Conservation (phyloP, 768 basidiomycete species). For the Pholiota conissans region DNA sequence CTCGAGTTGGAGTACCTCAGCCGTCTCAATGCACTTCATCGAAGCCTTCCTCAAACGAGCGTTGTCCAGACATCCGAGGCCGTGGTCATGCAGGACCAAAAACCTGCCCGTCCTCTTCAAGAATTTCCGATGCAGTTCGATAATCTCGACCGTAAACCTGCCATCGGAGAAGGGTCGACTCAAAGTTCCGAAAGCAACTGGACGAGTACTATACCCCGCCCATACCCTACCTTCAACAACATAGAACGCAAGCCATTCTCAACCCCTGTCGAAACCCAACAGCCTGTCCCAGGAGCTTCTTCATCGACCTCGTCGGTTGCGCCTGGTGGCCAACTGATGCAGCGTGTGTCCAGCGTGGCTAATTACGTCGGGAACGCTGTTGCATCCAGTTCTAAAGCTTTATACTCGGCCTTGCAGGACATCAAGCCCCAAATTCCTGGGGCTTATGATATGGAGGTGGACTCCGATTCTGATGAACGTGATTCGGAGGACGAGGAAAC, state of each 20-base stretch:
- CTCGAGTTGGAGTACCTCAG: neutral
- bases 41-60: no score
- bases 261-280: neutral
- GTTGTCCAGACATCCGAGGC: neutral
- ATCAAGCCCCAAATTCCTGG: neutral
- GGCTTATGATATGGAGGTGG: neutral
- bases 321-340: neutral
- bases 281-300: neutral
- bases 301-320: neutral
- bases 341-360: neutral
- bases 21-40: neutral
- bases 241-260: neutral
- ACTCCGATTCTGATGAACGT: neutral
- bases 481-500: slow-evolving; percentile 18
- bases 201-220: neutral
- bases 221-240: neutral
- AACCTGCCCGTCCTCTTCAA: neutral
- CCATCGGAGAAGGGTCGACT: neutral
- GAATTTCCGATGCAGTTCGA: slow-evolving; percentile 1
- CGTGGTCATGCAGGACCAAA: neutral
- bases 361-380: neutral
- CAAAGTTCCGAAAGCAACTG: neutral
- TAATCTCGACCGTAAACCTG: neutral
- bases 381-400: neutral
- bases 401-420: neutral